Percentiles rank a stretch among this genome's conserved stretches.
Evolutionary conservation across 441 rosid genomes (phyloP).

Genomic region (Syzygium syzygioides): DNA sequence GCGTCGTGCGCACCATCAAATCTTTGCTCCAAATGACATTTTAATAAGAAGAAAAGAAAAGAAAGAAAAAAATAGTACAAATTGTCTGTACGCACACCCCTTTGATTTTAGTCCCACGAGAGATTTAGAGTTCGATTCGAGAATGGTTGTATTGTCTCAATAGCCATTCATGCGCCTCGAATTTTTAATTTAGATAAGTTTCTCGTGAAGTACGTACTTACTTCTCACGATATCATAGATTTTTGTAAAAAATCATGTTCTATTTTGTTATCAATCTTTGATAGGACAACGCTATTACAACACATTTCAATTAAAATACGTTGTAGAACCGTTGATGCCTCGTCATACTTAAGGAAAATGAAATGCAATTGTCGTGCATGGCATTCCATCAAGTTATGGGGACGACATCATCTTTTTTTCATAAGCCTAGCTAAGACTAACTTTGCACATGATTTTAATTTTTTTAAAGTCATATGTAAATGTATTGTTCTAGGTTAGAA

Average conservation of each 20-base stretch:
- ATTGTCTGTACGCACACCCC: not conserved
- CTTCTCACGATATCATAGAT: not conserved
- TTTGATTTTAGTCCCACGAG: not conserved
- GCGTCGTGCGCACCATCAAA: not conserved
- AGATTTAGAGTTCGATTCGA: not conserved
- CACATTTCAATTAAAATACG: not conserved
- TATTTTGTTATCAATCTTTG: not conserved
- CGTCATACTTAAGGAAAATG: not conserved
- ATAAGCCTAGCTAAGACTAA: not conserved
- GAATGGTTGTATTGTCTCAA: not conserved
- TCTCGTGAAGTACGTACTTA: not conserved
- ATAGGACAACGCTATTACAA: rapidly evolving
- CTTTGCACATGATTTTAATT: not conserved
- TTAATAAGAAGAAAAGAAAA: not conserved
- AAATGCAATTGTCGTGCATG: not conserved
- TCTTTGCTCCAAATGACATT: not conserved
- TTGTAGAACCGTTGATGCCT: not conserved
- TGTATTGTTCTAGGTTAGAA: not conserved
- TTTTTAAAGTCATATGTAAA: not conserved
- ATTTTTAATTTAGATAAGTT: not conserved
- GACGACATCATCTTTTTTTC: not conserved
- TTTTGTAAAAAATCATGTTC: not conserved
- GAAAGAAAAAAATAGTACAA: not conserved
- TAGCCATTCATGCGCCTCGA: not conserved
- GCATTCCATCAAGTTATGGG: not conserved